These are phyloP conservation scores for Carpinus viminea DNA, from an alignment of 306 rosid species.

Conservation along the genomic window DNA sequence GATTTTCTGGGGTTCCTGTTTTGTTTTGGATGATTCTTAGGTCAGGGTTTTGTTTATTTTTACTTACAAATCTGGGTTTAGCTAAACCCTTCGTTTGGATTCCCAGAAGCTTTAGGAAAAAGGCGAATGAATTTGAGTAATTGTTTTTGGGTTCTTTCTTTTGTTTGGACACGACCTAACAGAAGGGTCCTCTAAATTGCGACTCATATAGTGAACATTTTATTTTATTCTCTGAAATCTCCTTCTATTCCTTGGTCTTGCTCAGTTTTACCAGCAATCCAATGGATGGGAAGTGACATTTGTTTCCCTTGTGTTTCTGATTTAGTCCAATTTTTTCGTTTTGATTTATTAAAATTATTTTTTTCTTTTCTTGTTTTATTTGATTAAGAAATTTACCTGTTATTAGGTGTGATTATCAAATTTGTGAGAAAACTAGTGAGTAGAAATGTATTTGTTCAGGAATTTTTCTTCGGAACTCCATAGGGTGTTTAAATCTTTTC, in stretches of 20 bases:
- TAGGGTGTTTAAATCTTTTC: not conserved
- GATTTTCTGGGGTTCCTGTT: not conserved
- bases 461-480: no score
- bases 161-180: not conserved
- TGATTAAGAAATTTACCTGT: not conserved
- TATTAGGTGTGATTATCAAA: not conserved
- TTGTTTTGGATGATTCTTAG: not conserved
- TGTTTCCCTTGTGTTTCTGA: not conserved
- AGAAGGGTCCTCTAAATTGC: not conserved
- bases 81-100: not conserved
- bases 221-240: not conserved
- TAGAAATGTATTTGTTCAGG: not conserved
- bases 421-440: not conserved
- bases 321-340: not conserved
- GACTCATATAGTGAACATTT: not conserved
- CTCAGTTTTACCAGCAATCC: not conserved
- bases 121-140: not conserved
- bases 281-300: not conserved
- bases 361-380: not conserved
- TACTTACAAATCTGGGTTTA: not conserved
- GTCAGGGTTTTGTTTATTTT: not conserved
- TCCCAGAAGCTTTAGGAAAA: not conserved
- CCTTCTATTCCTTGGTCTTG: not conserved
- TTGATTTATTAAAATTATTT: not conserved
- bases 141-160: not conserved